Evolutionary conservation across 306 rosid genomes (phyloP).

Genomic region (Corylus heterophylla): DNA sequence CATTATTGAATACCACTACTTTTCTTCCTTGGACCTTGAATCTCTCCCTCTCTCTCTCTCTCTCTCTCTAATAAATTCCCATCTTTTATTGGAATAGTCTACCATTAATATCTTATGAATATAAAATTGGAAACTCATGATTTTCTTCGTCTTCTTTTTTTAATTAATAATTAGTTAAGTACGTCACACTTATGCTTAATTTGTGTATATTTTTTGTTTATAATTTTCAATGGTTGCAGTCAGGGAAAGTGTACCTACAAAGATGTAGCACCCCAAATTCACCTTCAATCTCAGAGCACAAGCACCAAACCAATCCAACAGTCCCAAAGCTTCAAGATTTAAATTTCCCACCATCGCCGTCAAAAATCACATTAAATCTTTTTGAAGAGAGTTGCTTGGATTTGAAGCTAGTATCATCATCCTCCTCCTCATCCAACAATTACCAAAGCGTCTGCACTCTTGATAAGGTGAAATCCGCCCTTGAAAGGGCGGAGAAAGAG

Average conservation of each 20-base stretch:
- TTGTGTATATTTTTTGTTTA: not conserved
- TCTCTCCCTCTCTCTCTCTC: not conserved
- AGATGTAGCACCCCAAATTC: conserved; percentile 47
- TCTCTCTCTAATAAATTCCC: conserved; percentile 13
- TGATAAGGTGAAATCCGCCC: conserved; percentile 91
- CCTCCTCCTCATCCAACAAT: conserved; percentile 50
- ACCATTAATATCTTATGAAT: not conserved
- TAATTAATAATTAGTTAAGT: not conserved
- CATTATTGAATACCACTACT: conserved; percentile 14
- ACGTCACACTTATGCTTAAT: not conserved
- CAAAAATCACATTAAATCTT: conserved; percentile 55
- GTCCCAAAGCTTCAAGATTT: conserved; percentile 67
- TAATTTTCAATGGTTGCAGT: conserved; percentile 47
- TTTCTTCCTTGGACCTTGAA: conserved; percentile 3
- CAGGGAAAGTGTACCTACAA: conserved; percentile 86
- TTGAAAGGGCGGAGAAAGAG: conserved; percentile 92
- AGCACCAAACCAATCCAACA: conserved; percentile 37
- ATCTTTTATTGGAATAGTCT: not conserved
- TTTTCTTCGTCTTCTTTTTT: not conserved
- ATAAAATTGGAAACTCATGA: not conserved
- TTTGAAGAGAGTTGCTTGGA: conserved; percentile 74
- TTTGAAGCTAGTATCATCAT: conserved; percentile 57
- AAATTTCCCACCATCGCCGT: conserved; percentile 63
- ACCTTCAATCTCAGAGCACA: conserved; percentile 35
- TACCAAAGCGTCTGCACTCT: conserved; percentile 89